Evolutionary conservation across 2,329 filamentous ascomycete genomes (phyloP).

Genomic region (Colletotrichum sp.): DNA sequence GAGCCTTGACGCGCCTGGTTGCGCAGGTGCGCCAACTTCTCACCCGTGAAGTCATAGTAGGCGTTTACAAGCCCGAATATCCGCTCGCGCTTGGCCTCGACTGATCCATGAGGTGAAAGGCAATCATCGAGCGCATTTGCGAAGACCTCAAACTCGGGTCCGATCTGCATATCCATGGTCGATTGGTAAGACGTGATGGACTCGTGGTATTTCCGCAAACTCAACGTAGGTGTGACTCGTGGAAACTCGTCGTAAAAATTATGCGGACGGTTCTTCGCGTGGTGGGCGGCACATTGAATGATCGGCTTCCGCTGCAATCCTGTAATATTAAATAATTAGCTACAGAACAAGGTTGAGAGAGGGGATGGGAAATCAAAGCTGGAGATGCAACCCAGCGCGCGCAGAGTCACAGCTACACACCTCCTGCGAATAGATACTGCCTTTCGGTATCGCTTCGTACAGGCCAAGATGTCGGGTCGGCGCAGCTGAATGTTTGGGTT

Average conservation of each 20-base stretch:
- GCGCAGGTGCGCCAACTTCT: slow-evolving; percentile 47
- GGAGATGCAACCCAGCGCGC: neutral
- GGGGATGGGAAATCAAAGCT: neutral
- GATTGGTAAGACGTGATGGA: neutral
- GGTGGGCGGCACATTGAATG: neutral
- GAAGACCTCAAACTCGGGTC: slow-evolving; percentile 85
- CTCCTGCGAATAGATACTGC: neutral
- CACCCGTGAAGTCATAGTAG: slow-evolving; percentile 64
- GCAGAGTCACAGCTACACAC: neutral
- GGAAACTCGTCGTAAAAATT: neutral
- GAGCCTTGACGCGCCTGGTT: slow-evolving; percentile 35
- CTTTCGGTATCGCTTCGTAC: neutral
- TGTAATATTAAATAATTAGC: neutral
- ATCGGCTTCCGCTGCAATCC: neutral
- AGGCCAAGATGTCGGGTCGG: neutral
- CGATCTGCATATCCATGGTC: slow-evolving; percentile 32
- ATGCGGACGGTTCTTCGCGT: neutral
- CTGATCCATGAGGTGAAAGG: slow-evolving; percentile 51
- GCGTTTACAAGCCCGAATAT: slow-evolving; percentile 71
- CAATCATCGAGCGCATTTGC: slow-evolving; percentile 83
- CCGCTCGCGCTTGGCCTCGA: slow-evolving; percentile 64
- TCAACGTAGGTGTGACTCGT: neutral
- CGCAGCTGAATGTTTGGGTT: neutral
- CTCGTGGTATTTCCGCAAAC: neutral
- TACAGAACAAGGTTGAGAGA: neutral